Evolutionary conservation across 257 asterid genomes (phyloP).

Genomic region (Solanum pimpinellifolium): DNA sequence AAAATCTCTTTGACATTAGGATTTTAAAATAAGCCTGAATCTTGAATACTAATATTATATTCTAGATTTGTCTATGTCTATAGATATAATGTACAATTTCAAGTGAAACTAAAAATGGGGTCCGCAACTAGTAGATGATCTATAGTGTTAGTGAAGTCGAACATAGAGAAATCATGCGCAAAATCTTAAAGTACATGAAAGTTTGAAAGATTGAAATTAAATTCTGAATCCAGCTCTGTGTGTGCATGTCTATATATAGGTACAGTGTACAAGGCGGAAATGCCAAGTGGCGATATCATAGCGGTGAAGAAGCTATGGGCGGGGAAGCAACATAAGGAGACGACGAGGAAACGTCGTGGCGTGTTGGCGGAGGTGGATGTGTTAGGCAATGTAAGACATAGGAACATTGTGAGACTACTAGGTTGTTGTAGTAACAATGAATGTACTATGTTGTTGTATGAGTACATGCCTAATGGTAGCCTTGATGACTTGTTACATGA

Average conservation of each 20-base stretch:
- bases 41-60: neutral
- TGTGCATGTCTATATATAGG: conserved; percentile 42
- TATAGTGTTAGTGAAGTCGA: neutral
- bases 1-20: neutral
- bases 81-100: neutral
- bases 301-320: conserved; percentile 77
- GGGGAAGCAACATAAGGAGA: conserved; percentile 51
- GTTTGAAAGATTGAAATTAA: neutral
- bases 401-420: conserved; percentile 67
- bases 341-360: conserved; percentile 36
- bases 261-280: conserved; percentile 81
- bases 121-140: neutral
- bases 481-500: conserved; percentile 66
- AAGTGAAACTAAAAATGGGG: neutral
- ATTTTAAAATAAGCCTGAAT: neutral
- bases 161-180: neutral
- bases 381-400: conserved; percentile 74
- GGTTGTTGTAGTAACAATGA: conserved; percentile 63
- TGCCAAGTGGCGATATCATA: conserved; percentile 81
- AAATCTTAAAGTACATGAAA: neutral
- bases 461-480: conserved; percentile 96
- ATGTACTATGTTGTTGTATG: conserved; percentile 76
- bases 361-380: conserved; percentile 90
- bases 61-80: neutral
- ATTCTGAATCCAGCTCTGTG: neutral